A percentile compares a stretch with the other conserved stretches of the same genome.
These are phyloP conservation scores for Thalassiosira pacifica DNA, from an alignment of 352 stramenopile species.

Conservation along the genomic window DNA sequence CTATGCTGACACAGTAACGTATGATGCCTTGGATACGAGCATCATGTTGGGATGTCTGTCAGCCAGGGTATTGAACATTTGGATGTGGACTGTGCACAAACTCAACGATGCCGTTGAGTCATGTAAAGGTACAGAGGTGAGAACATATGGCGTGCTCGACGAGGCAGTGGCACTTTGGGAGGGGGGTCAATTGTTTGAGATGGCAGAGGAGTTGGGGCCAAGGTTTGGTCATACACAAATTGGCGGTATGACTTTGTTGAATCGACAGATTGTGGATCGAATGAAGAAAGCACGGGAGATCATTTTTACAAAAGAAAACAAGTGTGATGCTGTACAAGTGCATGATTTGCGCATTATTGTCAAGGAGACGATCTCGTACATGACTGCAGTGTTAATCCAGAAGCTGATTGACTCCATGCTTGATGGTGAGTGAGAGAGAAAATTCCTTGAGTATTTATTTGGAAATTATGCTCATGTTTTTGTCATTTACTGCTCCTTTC, in stretches of 20 bases:
- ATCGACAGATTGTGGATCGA: slow-evolving; percentile 67
- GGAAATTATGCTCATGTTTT: slow-evolving; percentile 58
- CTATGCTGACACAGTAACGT: slow-evolving; percentile 82
- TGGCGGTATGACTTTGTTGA: slow-evolving; percentile 60
- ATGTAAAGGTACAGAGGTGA: slow-evolving; percentile 63
- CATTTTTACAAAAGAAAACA: slow-evolving; percentile 38
- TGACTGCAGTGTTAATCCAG: slow-evolving; percentile 71
- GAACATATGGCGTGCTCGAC: slow-evolving; percentile 53
- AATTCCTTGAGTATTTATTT: slow-evolving; percentile 42
- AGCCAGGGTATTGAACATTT: slow-evolving; percentile 75
- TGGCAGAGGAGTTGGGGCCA: slow-evolving; percentile 63
- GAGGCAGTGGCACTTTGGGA: slow-evolving; percentile 63
- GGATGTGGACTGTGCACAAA: slow-evolving; percentile 81
- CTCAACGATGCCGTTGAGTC: slow-evolving; percentile 65
- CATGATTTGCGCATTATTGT: slow-evolving; percentile 64
- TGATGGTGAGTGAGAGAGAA: slow-evolving; percentile 29
- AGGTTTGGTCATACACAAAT: slow-evolving; percentile 53
- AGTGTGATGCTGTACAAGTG: slow-evolving; percentile 41
- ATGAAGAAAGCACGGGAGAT: slow-evolving; percentile 55
- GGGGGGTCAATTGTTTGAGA: slow-evolving; percentile 54
- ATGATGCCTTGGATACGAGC: slow-evolving; percentile 72
- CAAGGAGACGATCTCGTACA: slow-evolving; percentile 70
- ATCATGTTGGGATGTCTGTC: slow-evolving; percentile 59
- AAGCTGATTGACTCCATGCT: slow-evolving; percentile 68
- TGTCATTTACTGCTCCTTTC: slow-evolving; percentile 37